Conservation (phyloP, 768 basidiomycete genomes). For the Phlebiopsis gigantea region DNA sequence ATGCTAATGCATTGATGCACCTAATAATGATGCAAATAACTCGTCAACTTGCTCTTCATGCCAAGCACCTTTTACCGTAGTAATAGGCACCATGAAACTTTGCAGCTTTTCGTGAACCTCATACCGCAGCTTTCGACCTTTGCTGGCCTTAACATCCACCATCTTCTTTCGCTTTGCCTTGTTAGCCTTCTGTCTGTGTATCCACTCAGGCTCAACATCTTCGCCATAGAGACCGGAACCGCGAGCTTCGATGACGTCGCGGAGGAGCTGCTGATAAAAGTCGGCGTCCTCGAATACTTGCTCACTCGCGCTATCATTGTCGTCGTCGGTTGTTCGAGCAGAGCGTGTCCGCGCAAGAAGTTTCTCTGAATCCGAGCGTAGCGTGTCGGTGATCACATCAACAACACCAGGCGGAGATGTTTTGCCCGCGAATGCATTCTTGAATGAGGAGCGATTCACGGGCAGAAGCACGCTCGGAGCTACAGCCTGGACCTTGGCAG, state of each 20-base stretch:
- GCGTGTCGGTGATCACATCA: conserved; percentile 72
- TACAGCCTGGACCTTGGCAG: conserved; percentile 90
- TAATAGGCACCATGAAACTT: conserved; percentile 94
- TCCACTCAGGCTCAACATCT: conserved; percentile 54
- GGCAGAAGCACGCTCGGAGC: conserved; percentile 72
- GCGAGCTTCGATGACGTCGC: conserved; percentile 82
- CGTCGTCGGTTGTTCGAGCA: conserved; percentile 29
- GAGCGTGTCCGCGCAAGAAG: conserved; percentile 60
- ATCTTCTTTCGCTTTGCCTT: conserved; percentile 67
- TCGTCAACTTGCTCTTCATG: conserved; percentile 97
- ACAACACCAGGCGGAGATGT: conserved; percentile 51
- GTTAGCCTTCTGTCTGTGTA: conserved; percentile 57
- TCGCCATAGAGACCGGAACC: conserved; percentile 35
- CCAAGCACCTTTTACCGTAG: conserved; percentile 59
- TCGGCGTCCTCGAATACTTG: conserved; percentile 85
- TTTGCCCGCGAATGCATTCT: conserved; percentile 22
- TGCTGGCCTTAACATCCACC: conserved; percentile 94
- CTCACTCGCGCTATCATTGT: conserved; percentile 24
- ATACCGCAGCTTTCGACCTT: conserved; percentile 92
- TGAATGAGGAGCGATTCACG: conserved; percentile 67
- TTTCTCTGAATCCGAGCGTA: conserved; percentile 47
- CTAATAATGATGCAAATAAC: conserved; percentile 83
- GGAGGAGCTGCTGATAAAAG: conserved; percentile 87
- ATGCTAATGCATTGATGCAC: conserved; percentile 40
- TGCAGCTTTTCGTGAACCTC: conserved; percentile 94